Percentiles rank a stretch among this genome's conserved stretches.
phyloP scores from a whole-genome alignment of 352 stramenopile species.

The Elongisporangium senticosum region DNA sequence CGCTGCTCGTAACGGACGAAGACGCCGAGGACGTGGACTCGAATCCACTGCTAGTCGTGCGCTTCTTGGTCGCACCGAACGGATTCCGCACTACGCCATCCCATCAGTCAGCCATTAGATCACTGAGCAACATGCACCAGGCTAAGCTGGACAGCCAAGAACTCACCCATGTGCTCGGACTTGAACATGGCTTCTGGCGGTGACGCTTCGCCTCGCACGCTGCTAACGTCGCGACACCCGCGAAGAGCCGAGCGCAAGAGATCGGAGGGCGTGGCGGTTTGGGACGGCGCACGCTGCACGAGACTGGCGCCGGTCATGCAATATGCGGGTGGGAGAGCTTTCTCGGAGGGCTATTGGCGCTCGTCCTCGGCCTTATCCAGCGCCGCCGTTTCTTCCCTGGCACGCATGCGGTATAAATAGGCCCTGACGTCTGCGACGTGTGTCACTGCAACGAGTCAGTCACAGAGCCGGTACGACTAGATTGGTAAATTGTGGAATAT shows the following conservation, averaged over 20 bases:
- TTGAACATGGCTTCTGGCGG: slow-evolving; percentile 25
- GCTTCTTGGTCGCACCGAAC: slow-evolving; percentile 32
- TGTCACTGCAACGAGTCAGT: background rate
- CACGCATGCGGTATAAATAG: background rate
- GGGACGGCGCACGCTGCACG: slow-evolving; percentile 8
- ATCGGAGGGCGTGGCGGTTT: slow-evolving; percentile 2
- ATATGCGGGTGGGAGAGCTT: background rate
- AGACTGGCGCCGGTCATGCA: slow-evolving; percentile 22
- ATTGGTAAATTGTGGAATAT: background rate
- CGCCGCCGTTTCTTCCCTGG: background rate
- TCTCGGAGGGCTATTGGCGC: background rate
- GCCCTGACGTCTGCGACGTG: background rate
- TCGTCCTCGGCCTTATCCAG: background rate
- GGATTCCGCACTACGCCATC: slow-evolving; percentile 30
- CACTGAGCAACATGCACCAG: background rate
- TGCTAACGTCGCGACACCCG: background rate
- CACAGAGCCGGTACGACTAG: background rate
- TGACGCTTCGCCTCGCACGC: slow-evolving; percentile 6
- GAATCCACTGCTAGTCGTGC: slow-evolving; percentile 18
- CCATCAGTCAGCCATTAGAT: slow-evolving; percentile 4
- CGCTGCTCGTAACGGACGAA: slow-evolving; percentile 14
- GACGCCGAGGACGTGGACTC: slow-evolving; percentile 16
- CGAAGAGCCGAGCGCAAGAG: background rate
- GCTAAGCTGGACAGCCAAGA: too few relatives aligned
- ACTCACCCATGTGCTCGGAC: slow-evolving; percentile 14